These are phyloP conservation scores for Tetraselmis striata DNA, from an alignment of 139 green algal genomes.

Conservation along the genomic window DNA sequence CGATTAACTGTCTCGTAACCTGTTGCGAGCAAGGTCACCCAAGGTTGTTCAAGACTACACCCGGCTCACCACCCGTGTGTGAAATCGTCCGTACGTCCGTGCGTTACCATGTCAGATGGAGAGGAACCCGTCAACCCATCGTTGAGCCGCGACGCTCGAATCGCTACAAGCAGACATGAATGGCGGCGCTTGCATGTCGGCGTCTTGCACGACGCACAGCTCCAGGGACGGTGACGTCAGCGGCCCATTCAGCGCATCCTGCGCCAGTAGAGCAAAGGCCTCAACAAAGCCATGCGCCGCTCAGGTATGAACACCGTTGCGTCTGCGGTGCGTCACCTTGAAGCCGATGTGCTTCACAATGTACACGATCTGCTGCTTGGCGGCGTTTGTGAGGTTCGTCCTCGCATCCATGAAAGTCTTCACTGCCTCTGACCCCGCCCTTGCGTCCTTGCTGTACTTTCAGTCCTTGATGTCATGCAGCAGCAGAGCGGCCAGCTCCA, in stretches of 20 bases:
- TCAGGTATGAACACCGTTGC: no score
- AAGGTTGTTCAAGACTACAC: no score
- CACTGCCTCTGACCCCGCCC: not conserved
- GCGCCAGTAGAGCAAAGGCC: no score
- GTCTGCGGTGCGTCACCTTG: constrained; percentile 60
- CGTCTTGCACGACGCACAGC: constrained; percentile 57
- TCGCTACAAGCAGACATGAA: no score
- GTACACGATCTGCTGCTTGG: constrained; percentile 23
- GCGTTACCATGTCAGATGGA: no score
- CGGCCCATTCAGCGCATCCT: not conserved
- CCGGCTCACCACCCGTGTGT: no score
- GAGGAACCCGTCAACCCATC: no score
- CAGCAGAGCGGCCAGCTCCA: constrained; percentile 57
- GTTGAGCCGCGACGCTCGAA: no score
- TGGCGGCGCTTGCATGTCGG: constrained; percentile 47
- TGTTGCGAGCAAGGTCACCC: no score
- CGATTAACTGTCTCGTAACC: no score
- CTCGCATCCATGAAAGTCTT: not conserved
- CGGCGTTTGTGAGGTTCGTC: not conserved
- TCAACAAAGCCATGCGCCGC: no score
- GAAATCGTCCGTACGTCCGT: no score
- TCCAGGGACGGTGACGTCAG: constrained; percentile 1
- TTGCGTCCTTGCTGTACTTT: constrained; percentile 41
- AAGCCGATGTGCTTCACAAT: constrained; percentile 56
- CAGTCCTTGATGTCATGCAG: constrained; percentile 60